Percentiles rank a stretch among this genome's conserved stretches.
Conservation (phyloP, 2,329 filamentous ascomycete species). For the Talaromyces verruculosus region DNA sequence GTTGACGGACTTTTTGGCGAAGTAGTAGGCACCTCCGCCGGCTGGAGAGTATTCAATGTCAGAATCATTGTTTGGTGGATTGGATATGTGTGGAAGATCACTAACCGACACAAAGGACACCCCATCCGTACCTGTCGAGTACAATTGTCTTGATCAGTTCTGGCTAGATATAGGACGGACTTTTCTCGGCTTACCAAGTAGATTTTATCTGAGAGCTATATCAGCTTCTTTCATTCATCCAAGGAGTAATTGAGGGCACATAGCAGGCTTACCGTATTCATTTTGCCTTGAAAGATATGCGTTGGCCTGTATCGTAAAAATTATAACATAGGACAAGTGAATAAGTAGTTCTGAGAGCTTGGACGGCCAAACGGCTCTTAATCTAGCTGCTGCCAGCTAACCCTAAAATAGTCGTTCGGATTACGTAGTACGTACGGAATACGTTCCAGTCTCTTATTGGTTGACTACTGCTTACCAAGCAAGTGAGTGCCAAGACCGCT, state of each 20-base stretch:
- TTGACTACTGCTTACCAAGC: neutral
- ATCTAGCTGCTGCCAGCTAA: neutral
- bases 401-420: neutral
- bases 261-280: conserved; percentile 49
- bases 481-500: conserved; percentile 2
- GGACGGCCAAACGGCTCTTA: conserved; percentile 2
- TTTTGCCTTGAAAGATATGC: conserved; percentile 28
- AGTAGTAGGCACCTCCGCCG: conserved; percentile 89
- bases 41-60: conserved; percentile 50
- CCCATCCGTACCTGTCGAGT: conserved; percentile 77
- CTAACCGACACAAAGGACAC: conserved; percentile 78
- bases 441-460: neutral
- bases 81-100: neutral
- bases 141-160: neutral
- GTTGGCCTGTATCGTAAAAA: neutral
- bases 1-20: conserved; percentile 93
- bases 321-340: neutral
- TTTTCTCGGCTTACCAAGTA: conserved; percentile 53
- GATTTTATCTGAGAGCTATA: conserved; percentile 51
- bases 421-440: neutral
- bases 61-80: neutral
- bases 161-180: neutral
- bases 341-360: neutral
- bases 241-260: neutral
- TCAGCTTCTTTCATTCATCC: neutral